Percentiles rank a stretch among this genome's conserved stretches.
Conservation (phyloP, 1,139 yeast species). For the Magnusiomyces clavatus region DNA sequence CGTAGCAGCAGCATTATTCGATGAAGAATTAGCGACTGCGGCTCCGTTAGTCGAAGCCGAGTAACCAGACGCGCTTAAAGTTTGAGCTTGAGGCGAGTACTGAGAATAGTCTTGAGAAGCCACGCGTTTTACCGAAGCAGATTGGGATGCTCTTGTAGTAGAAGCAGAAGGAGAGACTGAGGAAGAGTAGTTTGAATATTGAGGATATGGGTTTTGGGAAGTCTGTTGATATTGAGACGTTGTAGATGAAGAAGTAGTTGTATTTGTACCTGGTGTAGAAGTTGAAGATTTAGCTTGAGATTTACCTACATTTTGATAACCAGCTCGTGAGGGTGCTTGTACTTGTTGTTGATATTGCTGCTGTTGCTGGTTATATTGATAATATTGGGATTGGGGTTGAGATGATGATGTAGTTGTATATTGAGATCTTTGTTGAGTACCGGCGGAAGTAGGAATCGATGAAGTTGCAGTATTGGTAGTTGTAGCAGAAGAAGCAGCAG, state of each 20-base stretch:
- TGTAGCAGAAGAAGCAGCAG: neutral
- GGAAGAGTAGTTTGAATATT: neutral
- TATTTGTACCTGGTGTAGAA: neutral
- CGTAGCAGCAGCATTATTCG: neutral
- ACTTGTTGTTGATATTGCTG: neutral
- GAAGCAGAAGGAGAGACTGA: neutral
- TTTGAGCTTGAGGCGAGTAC: conserved; percentile 2
- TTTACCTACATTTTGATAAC: neutral
- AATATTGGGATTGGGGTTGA: neutral
- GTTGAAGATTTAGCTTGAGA: neutral
- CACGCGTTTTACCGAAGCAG: neutral
- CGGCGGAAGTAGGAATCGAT: neutral
- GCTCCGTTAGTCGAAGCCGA: neutral
- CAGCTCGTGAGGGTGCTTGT: neutral
- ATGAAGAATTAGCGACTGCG: neutral
- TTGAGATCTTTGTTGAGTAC: neutral
- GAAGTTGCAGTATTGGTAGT: neutral
- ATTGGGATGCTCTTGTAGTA: neutral
- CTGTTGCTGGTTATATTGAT: neutral
- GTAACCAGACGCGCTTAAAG: neutral
- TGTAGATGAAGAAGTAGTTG: neutral
- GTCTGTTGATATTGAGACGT: conserved; percentile 1
- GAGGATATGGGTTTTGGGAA: neutral
- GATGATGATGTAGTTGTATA: neutral
- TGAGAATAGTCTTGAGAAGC: neutral